These are phyloP conservation scores for Pichia rugopelliculosa DNA, from an alignment of 805 yeast genomes.

Conservation along the genomic window DNA sequence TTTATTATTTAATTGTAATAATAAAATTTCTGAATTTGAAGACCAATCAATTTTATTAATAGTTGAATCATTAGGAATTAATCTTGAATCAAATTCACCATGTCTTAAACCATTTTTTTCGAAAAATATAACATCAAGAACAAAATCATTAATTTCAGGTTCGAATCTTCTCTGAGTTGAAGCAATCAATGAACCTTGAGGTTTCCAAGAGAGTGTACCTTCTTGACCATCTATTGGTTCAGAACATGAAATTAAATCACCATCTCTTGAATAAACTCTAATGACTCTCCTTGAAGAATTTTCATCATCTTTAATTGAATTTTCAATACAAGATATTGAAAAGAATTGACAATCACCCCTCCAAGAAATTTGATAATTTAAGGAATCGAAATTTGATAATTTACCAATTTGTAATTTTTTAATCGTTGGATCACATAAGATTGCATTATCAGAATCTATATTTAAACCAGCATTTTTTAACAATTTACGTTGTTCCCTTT, in stretches of 20 bases:
- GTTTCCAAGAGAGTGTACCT: conserved; percentile 74
- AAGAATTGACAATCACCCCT: conserved; percentile 91
- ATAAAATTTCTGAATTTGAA: conserved; percentile 66
- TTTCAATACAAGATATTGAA: conserved; percentile 57
- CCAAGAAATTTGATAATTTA: conserved; percentile 63
- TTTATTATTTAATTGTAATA: conserved; percentile 51
- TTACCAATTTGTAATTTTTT: conserved; percentile 64
- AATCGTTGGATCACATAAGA: conserved; percentile 82
- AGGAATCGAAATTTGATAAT: conserved; percentile 47
- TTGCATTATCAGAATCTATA: conserved; percentile 46
- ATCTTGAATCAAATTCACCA: conserved; percentile 70
- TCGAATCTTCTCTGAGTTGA: conserved; percentile 62
- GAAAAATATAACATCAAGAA: conserved; percentile 60
- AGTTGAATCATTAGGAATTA: conserved; percentile 38
- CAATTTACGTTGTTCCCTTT: conserved; percentile 23
- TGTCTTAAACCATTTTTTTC: conserved; percentile 92
- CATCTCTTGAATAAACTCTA: conserved; percentile 72
- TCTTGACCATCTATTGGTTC: conserved; percentile 86
- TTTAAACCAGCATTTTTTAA: conserved; percentile 62
- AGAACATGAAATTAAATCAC: conserved; percentile 74
- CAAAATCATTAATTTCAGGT: conserved; percentile 37
- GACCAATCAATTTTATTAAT: conserved; percentile 69
- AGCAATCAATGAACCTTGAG: conserved; percentile 83
- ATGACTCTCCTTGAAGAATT: conserved; percentile 58
- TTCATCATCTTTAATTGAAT: conserved; percentile 26